Percentiles rank a stretch among this genome's conserved stretches.
Evolutionary conservation across 345 rosid genomes (phyloP).

Genomic region (Geranium rotundifolium): DNA sequence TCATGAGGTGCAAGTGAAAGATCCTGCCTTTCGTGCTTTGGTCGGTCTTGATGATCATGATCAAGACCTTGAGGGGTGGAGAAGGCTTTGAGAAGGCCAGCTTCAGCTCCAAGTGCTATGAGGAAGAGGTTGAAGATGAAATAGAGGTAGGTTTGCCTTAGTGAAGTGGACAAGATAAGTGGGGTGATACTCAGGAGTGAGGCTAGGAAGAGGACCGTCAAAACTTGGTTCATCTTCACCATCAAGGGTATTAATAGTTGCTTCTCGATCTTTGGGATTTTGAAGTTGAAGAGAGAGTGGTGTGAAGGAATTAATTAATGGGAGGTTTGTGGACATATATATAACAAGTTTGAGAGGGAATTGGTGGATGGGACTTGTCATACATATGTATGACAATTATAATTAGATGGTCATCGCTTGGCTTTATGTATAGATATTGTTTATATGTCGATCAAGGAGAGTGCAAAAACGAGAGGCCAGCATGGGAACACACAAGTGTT

Average conservation of each 20-base stretch:
- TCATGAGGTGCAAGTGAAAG: not conserved
- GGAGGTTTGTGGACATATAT: no score
- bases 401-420: no score
- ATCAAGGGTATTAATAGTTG: conserved; percentile 24
- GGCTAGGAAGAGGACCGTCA: conserved; percentile 24
- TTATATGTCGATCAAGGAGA: no score
- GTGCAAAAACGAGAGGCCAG: no score
- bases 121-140: conserved; percentile 36
- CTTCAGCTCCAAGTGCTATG: conserved; percentile 40
- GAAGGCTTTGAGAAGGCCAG: conserved; percentile 33
- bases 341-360: no score
- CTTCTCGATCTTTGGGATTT: no score
- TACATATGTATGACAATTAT: no score
- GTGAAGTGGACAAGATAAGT: conserved; percentile 23
- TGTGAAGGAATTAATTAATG: no score
- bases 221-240: conserved; percentile 13
- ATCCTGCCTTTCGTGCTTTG: not conserved
- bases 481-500: no score
- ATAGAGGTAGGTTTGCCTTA: conserved; percentile 33
- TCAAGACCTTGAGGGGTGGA: conserved; percentile 18
- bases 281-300: no score
- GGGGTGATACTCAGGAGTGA: conserved; percentile 33
- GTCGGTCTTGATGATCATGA: not conserved
- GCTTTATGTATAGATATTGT: no score
- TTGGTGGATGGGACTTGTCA: no score